A percentile compares a stretch with the other conserved stretches of the same genome.
Evolutionary conservation across 345 rosid genomes (phyloP).

Genomic region (Brassica rapa): DNA sequence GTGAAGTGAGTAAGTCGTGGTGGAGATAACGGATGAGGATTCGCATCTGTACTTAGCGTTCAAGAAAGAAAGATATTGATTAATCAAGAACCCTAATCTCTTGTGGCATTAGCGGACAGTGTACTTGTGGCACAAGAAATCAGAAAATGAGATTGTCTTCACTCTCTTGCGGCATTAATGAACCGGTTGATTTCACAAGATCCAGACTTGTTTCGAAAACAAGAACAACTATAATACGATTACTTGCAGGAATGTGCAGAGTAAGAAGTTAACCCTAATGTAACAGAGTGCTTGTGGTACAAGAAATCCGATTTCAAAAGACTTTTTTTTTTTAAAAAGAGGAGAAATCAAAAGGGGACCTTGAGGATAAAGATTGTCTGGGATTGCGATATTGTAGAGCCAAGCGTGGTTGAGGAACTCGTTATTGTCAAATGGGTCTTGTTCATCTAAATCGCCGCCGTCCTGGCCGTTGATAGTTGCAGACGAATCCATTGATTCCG

Average conservation of each 20-base stretch:
- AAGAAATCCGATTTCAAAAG: not conserved
- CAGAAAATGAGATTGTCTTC: not conserved
- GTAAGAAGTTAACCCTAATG: not conserved
- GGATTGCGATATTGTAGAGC: not conserved
- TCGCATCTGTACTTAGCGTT: not conserved
- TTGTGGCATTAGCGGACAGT: not conserved
- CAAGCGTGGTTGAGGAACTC: not conserved
- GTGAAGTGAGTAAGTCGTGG: not conserved
- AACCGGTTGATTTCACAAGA: too few relatives aligned
- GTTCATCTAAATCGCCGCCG: not conserved
- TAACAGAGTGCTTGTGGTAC: not conserved
- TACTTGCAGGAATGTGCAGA: not conserved
- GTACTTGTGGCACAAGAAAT: not conserved
- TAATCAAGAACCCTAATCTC: not conserved
- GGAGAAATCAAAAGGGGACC: constrained; percentile 16
- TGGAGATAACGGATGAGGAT: not conserved
- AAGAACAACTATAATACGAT: not conserved
- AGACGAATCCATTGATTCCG: not conserved
- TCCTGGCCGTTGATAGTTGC: not conserved
- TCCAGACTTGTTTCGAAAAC: too few relatives aligned
- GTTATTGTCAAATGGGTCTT: constrained; percentile 2
- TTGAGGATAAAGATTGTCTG: not conserved
- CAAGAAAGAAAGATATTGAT: not conserved
- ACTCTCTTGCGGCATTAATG: too few relatives aligned
- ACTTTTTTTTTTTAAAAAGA: not conserved